Evolutionary conservation across 2,329 filamentous ascomycete genomes (phyloP), one percentile per base, ranked within the genome.

Genomic region (Elsinoe ampelina): DNA sequence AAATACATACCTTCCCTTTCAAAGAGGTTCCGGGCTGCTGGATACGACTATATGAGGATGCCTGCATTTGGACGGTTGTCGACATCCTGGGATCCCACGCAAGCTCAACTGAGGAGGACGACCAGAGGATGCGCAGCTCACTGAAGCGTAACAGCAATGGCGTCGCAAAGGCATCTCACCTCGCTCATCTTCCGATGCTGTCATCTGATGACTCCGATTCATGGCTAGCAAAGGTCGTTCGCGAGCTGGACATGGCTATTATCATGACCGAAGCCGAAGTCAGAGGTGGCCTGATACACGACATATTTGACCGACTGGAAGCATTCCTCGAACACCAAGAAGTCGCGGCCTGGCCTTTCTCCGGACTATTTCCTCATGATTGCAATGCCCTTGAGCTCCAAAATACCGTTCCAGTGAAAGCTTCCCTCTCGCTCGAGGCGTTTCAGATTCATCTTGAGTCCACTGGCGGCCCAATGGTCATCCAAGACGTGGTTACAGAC

Each of bases 1-100:
- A 83, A 61, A 80, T 92, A 60, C 86, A 91, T 63, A 78, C 84
- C 3, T 89, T 81, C 60, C 78, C 82, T 1, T 90, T 82, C 67
- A 80, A 79, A 60, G 76, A 83, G 32, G 79, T 92, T 5, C 85
- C 85, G 0, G 65, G 68, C 7, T 81, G 79, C 64, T 93, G 87
- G 88, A 75, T 84, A 20, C 75, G 82, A 61, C 70, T 91, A 4
- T 90, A 87, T 66, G 84, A 84, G 0, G 85, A 90, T 57, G 81
- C 84, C 1, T 80, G 81, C 57, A 77, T 92, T 10, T 75, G 87
- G 64, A 80, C 80, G 62, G 84, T 83, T 19, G 61, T 67, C 12
- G 17, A 38, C 17, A 38, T 42, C 11, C 19, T 43, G 5, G 38
- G 17, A 12, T 12, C 32, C 13, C 35, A 11, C 17, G n/a, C 30